phyloP scores from a whole-genome alignment of 2,329 filamentous ascomycete species.

The Diaporthe capsici region DNA sequence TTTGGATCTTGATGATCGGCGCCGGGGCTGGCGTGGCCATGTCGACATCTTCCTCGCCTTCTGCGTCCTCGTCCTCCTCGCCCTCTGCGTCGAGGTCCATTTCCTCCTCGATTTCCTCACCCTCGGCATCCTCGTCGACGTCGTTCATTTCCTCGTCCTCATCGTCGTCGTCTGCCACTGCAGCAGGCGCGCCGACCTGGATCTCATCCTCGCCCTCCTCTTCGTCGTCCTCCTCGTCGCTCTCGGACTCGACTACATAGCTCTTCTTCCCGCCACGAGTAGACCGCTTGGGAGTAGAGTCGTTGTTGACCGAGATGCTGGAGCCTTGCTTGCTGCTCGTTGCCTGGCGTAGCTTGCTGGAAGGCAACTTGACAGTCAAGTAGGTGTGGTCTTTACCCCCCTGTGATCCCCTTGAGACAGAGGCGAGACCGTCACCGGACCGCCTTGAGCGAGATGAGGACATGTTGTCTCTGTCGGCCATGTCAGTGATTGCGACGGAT shows the following conservation, averaged over 20 bases:
- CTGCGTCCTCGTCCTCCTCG: constrained; percentile 60
- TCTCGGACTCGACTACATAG: constrained; percentile 69
- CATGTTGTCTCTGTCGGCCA: constrained; percentile 67
- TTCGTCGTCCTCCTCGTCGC: constrained; percentile 46
- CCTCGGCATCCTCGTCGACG: constrained; percentile 57
- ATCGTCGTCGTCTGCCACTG: constrained; percentile 52
- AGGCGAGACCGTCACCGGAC: constrained; percentile 59
- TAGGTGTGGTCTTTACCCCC: constrained; percentile 61
- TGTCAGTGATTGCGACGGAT: constrained; percentile 63
- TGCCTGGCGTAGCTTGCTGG: constrained; percentile 66
- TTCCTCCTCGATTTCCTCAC: constrained; percentile 54
- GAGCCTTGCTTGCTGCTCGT: constrained; percentile 56
- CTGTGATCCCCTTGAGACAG: constrained; percentile 59
- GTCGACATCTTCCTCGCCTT: constrained; percentile 65
- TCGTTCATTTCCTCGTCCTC: constrained; percentile 59
- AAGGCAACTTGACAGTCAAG: constrained; percentile 66
- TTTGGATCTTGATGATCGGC: constrained; percentile 65
- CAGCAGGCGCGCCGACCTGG: constrained; percentile 46
- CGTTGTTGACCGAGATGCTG: constrained; percentile 50
- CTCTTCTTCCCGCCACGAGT: constrained; percentile 71
- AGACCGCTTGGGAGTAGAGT: constrained; percentile 64
- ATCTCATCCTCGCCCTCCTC: constrained; percentile 48
- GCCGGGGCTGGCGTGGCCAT: constrained; percentile 52
- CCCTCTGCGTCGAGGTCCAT: constrained; percentile 62
- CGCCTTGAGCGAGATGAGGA: constrained; percentile 64